Conservation (phyloP, 805 yeast species). For the Schwanniomyces yamadae region DNA sequence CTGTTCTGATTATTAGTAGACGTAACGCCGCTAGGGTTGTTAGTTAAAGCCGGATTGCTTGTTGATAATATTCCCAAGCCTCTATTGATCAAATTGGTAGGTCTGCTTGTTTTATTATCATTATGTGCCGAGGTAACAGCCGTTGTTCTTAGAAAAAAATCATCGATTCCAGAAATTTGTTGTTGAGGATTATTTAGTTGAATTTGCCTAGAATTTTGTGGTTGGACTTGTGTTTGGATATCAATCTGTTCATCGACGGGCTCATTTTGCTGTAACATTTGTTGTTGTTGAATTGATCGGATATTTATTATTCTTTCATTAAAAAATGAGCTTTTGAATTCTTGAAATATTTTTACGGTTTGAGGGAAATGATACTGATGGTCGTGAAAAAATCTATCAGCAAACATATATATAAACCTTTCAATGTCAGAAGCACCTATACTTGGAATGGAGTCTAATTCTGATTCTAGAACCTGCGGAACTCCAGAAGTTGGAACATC, state of each 20-base stretch:
- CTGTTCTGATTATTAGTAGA: background rate
- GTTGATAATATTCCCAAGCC: slow-evolving; percentile 4
- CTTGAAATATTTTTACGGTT: slow-evolving; percentile 42
- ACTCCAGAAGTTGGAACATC: slow-evolving; percentile 3
- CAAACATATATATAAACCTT: slow-evolving; percentile 39
- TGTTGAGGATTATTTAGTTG: slow-evolving; percentile 3
- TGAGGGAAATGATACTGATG: slow-evolving; percentile 44
- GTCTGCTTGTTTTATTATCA: slow-evolving; percentile 2
- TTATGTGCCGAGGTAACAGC: slow-evolving; percentile 8
- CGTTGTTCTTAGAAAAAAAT: slow-evolving; percentile 20
- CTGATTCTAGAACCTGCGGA: slow-evolving; percentile 3
- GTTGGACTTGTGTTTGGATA: slow-evolving; percentile 7
- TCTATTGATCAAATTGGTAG: slow-evolving; percentile 5
- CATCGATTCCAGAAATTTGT: slow-evolving; percentile 20
- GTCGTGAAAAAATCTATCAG: slow-evolving; percentile 41
- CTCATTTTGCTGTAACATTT: slow-evolving; percentile 8
- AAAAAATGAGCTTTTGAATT: slow-evolving; percentile 40
- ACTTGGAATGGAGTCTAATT: slow-evolving; percentile 7
- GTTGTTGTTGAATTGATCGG: slow-evolving; percentile 19
- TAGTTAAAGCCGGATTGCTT: slow-evolving; percentile 6
- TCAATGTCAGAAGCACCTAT: slow-evolving; percentile 36
- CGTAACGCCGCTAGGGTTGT: slow-evolving; percentile 5
- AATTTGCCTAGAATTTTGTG: slow-evolving; percentile 7
- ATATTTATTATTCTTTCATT: slow-evolving; percentile 40
- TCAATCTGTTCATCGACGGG: slow-evolving; percentile 8